phyloP scores from a whole-genome alignment of 805 yeast genomes.

The Starmera dryadoides region DNA sequence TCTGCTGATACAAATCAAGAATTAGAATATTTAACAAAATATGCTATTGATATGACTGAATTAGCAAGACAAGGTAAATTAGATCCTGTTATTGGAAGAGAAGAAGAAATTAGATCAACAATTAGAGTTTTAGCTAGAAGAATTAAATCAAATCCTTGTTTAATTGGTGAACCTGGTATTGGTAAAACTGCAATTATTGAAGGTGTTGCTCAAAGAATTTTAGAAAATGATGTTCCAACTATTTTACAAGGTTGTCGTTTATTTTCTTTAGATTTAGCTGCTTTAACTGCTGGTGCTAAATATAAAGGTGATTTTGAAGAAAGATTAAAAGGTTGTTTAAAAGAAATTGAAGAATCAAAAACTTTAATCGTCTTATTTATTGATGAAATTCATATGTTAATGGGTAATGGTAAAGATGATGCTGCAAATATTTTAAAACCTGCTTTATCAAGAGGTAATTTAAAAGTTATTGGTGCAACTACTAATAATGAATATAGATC shows the following conservation, averaged over 20 bases:
- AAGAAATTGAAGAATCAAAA: slow-evolving; percentile 84
- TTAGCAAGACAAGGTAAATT: slow-evolving; percentile 90
- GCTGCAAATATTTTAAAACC: slow-evolving; percentile 97
- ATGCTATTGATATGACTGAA: slow-evolving; percentile 91
- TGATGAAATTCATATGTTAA: slow-evolving; percentile 97
- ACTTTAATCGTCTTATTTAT: slow-evolving; percentile 85
- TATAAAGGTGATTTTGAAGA: slow-evolving; percentile 99
- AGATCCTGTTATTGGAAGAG: slow-evolving; percentile 98
- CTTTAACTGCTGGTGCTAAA: slow-evolving; percentile 97
- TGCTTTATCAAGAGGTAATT: slow-evolving; percentile 90
- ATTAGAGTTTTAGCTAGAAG: slow-evolving; percentile 95
- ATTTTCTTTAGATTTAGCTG: slow-evolving; percentile 89
- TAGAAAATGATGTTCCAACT: slow-evolving; percentile 91
- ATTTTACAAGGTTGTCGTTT: slow-evolving; percentile 75
- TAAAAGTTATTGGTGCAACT: slow-evolving; percentile 98
- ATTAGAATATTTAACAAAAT: slow-evolving; percentile 78
- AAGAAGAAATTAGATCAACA: slow-evolving; percentile 94
- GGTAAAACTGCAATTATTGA: slow-evolving; percentile 98
- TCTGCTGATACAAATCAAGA: slow-evolving; percentile 86
- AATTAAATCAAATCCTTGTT: slow-evolving; percentile 92
- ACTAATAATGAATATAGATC: slow-evolving; percentile 92
- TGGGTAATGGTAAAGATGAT: slow-evolving; percentile 98
- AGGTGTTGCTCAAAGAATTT: slow-evolving; percentile 96
- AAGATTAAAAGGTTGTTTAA: slow-evolving; percentile 92
- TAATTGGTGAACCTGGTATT: slow-evolving; percentile 99